phyloP scores from a whole-genome alignment of 257 asterid genomes.

The Verbascum thapsus region DNA sequence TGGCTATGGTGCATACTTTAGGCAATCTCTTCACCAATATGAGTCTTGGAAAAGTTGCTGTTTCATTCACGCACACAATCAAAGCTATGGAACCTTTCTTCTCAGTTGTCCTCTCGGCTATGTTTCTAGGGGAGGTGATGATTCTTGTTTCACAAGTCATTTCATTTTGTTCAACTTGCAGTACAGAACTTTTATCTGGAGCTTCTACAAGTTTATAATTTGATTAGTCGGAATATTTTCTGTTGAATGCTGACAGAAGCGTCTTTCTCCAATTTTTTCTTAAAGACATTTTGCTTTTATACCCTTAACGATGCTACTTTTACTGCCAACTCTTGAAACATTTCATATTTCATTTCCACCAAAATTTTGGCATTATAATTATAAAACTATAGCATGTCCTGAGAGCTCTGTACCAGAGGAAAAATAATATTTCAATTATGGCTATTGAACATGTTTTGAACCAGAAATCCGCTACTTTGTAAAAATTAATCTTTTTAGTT shows the following conservation, averaged over 20 bases:
- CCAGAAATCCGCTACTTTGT: background rate
- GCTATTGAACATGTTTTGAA: constrained; percentile 17
- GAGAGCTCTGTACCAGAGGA: background rate
- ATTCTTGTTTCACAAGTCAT: background rate
- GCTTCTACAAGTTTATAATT: constrained; percentile 4
- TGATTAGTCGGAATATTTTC: background rate
- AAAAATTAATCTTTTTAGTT: background rate
- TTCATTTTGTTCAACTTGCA: constrained; percentile 17
- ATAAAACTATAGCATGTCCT: too few relatives aligned
- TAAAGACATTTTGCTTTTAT: background rate
- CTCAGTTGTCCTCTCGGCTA: constrained; percentile 83
- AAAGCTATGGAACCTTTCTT: constrained; percentile 97
- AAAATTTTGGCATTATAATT: background rate
- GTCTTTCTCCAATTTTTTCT: background rate
- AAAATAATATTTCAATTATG: background rate
- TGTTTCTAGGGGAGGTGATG: constrained; percentile 81
- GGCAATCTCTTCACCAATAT: constrained; percentile 93
- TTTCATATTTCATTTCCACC: background rate
- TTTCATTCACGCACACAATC: constrained; percentile 90
- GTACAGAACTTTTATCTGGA: background rate
- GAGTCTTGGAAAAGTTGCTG: constrained; percentile 95
- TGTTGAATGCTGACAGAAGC: background rate
- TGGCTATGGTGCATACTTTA: constrained; percentile 81
- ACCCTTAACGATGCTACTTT: background rate
- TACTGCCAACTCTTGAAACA: background rate